Evolutionary conservation across 78 protist species (phyloP).

Genomic region (Dictyostelium purpureum): DNA sequence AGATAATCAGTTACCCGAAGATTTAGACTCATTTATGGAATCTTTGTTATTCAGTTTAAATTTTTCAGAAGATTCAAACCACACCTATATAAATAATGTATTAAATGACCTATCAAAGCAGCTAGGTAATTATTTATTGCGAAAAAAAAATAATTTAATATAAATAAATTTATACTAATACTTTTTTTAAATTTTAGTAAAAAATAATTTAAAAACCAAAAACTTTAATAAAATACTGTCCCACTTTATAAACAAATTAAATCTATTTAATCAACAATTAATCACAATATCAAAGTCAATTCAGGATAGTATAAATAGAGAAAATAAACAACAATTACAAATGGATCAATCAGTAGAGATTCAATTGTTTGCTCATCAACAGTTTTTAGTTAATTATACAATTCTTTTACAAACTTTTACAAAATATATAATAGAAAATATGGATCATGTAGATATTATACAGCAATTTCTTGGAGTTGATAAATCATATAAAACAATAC

Average conservation of each 20-base stretch:
- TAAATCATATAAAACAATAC: slow-evolving; percentile 21
- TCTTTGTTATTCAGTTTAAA: slow-evolving; percentile 37
- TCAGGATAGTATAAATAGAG: not conserved
- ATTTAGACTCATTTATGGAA: slow-evolving; percentile 62
- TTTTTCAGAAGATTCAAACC: slow-evolving; percentile 65
- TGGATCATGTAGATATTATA: slow-evolving; percentile 2
- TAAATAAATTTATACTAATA: not conserved
- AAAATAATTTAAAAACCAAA: slow-evolving; percentile 35
- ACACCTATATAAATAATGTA: slow-evolving; percentile 9
- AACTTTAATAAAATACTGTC: slow-evolving; percentile 44
- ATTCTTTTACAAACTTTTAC: slow-evolving; percentile 36
- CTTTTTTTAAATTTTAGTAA: not conserved
- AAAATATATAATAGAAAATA: slow-evolving; percentile 55
- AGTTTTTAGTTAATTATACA: slow-evolving; percentile 53
- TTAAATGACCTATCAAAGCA: slow-evolving; percentile 38
- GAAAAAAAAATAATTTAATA: not conserved
- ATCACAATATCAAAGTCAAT: not conserved
- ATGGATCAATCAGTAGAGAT: slow-evolving; percentile 31
- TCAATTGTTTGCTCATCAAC: slow-evolving; percentile 31
- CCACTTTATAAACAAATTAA: slow-evolving; percentile 51
- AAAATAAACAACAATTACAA: not conserved
- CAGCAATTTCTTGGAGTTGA: slow-evolving; percentile 44
- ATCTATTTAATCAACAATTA: slow-evolving; percentile 22
- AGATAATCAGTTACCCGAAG: slow-evolving; percentile 16
- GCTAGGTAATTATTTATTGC: slow-evolving; percentile 8